Evolutionary conservation across 192 early-diverging fungal species (phyloP).

Genomic region (Powellomyces hirtus): DNA sequence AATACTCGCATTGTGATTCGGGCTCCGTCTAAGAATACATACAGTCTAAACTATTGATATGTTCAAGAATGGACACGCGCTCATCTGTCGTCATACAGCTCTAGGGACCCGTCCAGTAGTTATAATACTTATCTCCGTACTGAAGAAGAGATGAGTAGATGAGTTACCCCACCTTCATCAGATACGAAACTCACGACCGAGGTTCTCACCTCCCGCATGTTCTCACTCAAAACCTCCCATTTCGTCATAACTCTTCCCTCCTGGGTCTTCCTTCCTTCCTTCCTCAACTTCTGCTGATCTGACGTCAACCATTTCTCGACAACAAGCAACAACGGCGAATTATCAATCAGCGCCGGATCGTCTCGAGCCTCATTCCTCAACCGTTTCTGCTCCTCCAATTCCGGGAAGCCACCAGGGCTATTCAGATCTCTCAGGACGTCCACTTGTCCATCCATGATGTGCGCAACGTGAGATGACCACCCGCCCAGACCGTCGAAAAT

Average conservation of each 20-base stretch:
- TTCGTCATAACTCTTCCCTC: constrained; percentile 39
- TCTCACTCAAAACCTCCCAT: constrained; percentile 55
- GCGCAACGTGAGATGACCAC: constrained; percentile 73
- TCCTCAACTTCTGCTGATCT: constrained; percentile 42
- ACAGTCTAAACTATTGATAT: too few species aligned
- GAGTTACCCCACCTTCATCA: not conserved
- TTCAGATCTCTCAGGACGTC: constrained; percentile 42
- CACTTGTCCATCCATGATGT: constrained; percentile 58
- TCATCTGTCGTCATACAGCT: too few species aligned
- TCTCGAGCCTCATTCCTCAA: not conserved
- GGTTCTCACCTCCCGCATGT: constrained; percentile 49
- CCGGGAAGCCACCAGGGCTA: constrained; percentile 44
- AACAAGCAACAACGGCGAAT: constrained; percentile 54
- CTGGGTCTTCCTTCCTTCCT: constrained; percentile 21
- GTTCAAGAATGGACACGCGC: too few species aligned
- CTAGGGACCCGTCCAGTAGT: constrained; percentile 38
- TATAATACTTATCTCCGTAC: constrained; percentile 55
- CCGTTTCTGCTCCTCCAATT: constrained; percentile 44
- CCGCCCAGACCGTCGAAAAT: constrained; percentile 77
- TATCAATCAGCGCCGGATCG: constrained; percentile 33
- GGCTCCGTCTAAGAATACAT: too few species aligned
- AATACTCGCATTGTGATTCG: too few species aligned
- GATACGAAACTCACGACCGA: not conserved
- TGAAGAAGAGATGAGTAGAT: constrained; percentile 5
- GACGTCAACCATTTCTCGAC: constrained; percentile 67